Evolutionary conservation across 352 stramenopile species (phyloP), one percentile per base, ranked within the genome.

Genomic region (Peronospora belbahrii): DNA sequence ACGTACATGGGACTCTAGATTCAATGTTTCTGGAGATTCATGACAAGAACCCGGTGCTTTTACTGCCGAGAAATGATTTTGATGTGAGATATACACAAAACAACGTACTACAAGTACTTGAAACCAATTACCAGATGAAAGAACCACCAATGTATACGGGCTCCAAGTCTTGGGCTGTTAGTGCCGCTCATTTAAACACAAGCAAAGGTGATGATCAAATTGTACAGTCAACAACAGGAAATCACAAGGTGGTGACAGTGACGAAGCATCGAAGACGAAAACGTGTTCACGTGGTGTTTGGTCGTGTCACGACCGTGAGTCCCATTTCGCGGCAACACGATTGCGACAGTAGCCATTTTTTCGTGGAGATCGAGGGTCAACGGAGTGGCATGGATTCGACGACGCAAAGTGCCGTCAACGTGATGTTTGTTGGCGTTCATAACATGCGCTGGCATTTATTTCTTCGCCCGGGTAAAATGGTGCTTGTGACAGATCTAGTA

Each of bases 401-500:
- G n/a, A 59, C 34, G 3, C 53, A 66, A 48, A 65, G 62, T 24
- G 24, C 69, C 20, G 70, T 72, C 34, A 80, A 62, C 28, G 62
- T 86, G 6, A 68, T 89, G 42, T 63, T 86, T 13, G 56, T 62
- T 4, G 74, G 74, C 1, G 18, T 51, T 1, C 14, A 32, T 10
- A 56, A 35, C 9, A 49, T 84, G 18, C 44, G 34, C 3, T 83
- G 70, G 66, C 67, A 74, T 28, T 42, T 59, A 5, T 86, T 83
- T 56, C 40, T 85, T 2, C 52, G 30, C 9, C 68, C 66, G 7
- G 65, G 72, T 10, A 48, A 64, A 23, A 35, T 62, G 0, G 49
- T 83, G 15, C 36, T 87, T 3, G 1, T 85, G 10, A 82, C 78
- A 5, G 70, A 89, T 58, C 23, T 86, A 11, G 59, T 79, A 15